phyloP scores from a whole-genome alignment of 805 yeast species.

The Priceomyces haplophilus region DNA sequence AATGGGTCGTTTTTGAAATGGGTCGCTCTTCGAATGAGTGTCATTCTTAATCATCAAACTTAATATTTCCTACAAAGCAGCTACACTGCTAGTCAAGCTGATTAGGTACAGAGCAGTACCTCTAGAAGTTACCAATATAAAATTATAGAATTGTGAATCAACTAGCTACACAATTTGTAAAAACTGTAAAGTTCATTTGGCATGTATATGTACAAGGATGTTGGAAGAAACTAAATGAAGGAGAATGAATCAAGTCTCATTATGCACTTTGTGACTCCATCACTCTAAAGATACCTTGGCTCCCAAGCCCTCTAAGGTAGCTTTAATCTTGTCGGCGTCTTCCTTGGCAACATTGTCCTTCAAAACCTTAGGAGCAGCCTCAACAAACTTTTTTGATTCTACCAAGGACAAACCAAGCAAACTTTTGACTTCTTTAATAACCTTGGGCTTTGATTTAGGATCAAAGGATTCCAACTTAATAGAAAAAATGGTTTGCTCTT shows the following conservation, averaged over 20 bases:
- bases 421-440: slow-evolving; percentile 94
- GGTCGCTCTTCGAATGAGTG: too few species aligned
- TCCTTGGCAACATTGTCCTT: slow-evolving; percentile 96
- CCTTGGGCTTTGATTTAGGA: slow-evolving; percentile 92
- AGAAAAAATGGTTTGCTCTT: slow-evolving; percentile 90
- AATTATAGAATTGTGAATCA: too few species aligned
- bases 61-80: too few species aligned
- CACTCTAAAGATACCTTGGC: slow-evolving; percentile 90
- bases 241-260: background rate
- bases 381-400: slow-evolving; percentile 97
- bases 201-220: background rate
- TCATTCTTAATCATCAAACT: too few species aligned
- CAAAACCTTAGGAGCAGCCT: slow-evolving; percentile 92
- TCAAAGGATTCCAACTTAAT: slow-evolving; percentile 92
- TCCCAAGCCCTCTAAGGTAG: slow-evolving; percentile 89
- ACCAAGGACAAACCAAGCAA: slow-evolving; percentile 89
- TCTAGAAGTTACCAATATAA: too few species aligned
- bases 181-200: background rate
- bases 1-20: too few species aligned
- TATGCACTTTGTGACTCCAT: background rate
- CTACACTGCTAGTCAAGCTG: too few species aligned
- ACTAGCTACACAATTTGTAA: too few species aligned
- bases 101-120: too few species aligned
- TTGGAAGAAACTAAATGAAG: background rate
- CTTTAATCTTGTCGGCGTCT: slow-evolving; percentile 95